phyloP scores from a whole-genome alignment of 1,284 basidiomycete species.

The Spongispora temasekensis region DNA sequence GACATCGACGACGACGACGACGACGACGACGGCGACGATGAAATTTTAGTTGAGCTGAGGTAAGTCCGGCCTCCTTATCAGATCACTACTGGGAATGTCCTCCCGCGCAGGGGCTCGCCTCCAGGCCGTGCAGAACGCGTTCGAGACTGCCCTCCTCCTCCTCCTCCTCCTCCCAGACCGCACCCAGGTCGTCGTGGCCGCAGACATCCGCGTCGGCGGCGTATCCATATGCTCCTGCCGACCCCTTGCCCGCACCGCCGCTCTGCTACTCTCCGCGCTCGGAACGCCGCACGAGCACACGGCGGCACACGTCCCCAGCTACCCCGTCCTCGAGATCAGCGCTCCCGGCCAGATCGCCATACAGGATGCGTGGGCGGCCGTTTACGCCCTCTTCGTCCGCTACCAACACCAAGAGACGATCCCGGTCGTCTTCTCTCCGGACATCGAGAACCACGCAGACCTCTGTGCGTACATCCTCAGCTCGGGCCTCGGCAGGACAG shows the following conservation, averaged over 20 bases:
- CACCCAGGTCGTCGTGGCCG: constrained; percentile 7
- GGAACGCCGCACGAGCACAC: constrained; percentile 34
- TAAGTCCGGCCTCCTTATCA: constrained; percentile 14
- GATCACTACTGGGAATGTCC: constrained; percentile 2
- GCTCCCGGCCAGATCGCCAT: constrained; percentile 13
- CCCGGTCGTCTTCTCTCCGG: constrained; percentile 29
- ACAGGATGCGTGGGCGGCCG: constrained; percentile 33
- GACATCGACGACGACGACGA: constrained; percentile 17
- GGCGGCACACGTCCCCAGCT: constrained; percentile 34
- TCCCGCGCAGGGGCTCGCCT: constrained; percentile 8
- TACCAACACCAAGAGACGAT: constrained; percentile 34
- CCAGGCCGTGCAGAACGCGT: constrained; percentile 13
- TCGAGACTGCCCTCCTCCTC: constrained; percentile 15
- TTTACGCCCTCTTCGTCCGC: constrained; percentile 35
- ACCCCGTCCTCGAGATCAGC: constrained; percentile 32
- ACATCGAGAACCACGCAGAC: constrained; percentile 12
- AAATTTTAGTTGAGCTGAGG: too few species aligned
- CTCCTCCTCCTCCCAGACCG: constrained; percentile 22
- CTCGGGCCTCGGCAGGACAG: constrained; percentile 28
- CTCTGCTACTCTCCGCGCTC: constrained; percentile 32
- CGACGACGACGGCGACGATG: too few species aligned
- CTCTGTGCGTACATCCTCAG: constrained; percentile 27
- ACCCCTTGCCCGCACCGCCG: constrained; percentile 7
- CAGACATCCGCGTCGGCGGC: constrained; percentile 12
- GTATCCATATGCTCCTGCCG: constrained; percentile 15